Percentiles rank a stretch among this genome's conserved stretches.
Conservation (phyloP, 441 rosid species). For the Mallotus japonicus region DNA sequence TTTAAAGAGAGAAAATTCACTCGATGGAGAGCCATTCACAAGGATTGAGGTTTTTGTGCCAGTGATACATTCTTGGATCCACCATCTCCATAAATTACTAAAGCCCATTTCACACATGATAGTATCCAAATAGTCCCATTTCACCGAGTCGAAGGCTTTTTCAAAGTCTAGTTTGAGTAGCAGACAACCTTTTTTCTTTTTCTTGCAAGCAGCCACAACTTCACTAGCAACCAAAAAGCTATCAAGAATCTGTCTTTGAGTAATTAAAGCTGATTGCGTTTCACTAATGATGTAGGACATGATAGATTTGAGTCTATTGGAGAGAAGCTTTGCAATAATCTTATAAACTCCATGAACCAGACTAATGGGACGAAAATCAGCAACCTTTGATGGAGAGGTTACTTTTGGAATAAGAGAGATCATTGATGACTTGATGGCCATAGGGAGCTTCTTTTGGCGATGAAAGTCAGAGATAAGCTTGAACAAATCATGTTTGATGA, state of each 20-base stretch:
- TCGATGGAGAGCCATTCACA: neutral
- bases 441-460: no score
- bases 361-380: no score
- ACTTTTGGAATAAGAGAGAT: no score
- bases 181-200: neutral
- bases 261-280: neutral
- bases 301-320: neutral
- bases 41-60: neutral
- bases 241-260: neutral
- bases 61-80: neutral
- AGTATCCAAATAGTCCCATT: neutral
- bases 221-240: neutral
- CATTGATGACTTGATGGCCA: no score
- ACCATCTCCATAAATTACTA: neutral
- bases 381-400: no score
- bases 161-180: neutral
- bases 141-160: neutral
- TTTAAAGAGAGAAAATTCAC: neutral
- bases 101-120: neutral
- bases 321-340: no score
- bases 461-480: no score
- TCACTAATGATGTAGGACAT: neutral
- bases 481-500: no score
- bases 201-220: neutral
- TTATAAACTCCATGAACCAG: no score